Base-by-base conservation (phyloP, 1,139 yeast genomes). In the Arxiozyma slooffiae region DNA sequence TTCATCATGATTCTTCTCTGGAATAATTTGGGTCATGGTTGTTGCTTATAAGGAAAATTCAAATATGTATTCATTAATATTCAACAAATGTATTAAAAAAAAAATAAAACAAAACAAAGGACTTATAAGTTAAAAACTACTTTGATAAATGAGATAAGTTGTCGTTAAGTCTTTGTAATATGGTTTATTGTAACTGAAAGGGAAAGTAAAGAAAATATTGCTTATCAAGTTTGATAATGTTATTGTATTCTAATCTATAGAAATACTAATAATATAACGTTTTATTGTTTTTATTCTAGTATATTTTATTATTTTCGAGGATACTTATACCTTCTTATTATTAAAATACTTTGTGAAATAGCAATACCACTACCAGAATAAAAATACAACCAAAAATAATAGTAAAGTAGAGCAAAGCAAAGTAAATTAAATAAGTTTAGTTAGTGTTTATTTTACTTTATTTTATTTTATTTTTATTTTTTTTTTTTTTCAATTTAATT, bases 1-100 rank as follows among this genome's bases (percentile, higher is more conserved):
- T 7, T 52, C 46, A 1, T 47, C 44, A 55, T 69, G 71, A 53
- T 70, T 64, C 49, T 68, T 70, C 16, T 40, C 41, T n/a, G 73
- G 72, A 11, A 60, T 75, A 21, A 46, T 26, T 37, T 55, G 57
- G 16, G 57, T 48, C 18, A n/a, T 18, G 17, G 47, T 21, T 38
- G 30, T n/a, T 30, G 17, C 30, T 26, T 6, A 30, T 45, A 26
- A 4, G 24, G 16, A 14, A 18, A 44, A 36, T 11, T 7, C 47
- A 44, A 39, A 7, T 16, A 34, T 36, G 20, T 40, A 22, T 30
- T 4, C 14, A 30, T 30, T 30, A 30, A 30, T 30, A 30, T 30
- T 30, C n/a, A n/a, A 30, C 36, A 4, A 30, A 30, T 30, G 36
- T n/a, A 30, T 30, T n/a, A 11, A 30, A 30, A 30, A 30, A 30